Evolutionary conservation across 495 filamentous ascomycete species (phyloP), one percentile per base, ranked within the genome.

Genomic region (Penicillium paxilli): DNA sequence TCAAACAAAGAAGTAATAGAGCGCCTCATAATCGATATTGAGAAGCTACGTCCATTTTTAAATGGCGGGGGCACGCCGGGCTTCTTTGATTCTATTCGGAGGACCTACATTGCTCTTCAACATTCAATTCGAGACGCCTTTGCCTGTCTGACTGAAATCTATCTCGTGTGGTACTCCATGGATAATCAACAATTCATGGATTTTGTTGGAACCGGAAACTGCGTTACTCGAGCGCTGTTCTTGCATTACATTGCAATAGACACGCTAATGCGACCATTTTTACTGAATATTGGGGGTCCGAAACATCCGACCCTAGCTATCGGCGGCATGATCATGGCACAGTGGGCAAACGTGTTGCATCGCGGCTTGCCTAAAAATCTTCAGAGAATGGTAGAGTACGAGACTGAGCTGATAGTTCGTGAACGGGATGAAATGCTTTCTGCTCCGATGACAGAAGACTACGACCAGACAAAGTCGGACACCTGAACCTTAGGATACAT

Each of bases 281-380:
- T 83, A 87, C 58, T 88, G 82, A 61, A 78, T 84, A 68, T 80
- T 83, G 10, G 86, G 87, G 65, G 76, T 83, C 32, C 73, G 83
- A 23, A 84, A 83, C 17, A 16, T 24, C 35, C 6, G 30, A 32
- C 11, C 30, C 4, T 32, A 4, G 11, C 30, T 14, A 4, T 32
- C 5, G 30, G 30, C n/a, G 30, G 5, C 30, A 32, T 32, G 11
- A 14, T 32, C 3, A 32, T 32, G 30, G 30, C 2, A 32, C 30
- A 32, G 8, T 32, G 30, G 30, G 30, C 30, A 32, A 14, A 32
- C n/a, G 30, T 14, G n/a, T 10, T 14, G 30, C n/a, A 32, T 32
- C n/a, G 8, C n/a, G 30, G 30, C 11, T 12, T 32, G n/a, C 30
- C 30, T 14, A 14, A 1, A 2, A 32, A 12, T 3, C 11, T 32